A percentile compares a stretch with the other conserved stretches of the same genome.
Conservation (phyloP, 2,329 filamentous ascomycete species). For the Diaporthe helianthi region DNA sequence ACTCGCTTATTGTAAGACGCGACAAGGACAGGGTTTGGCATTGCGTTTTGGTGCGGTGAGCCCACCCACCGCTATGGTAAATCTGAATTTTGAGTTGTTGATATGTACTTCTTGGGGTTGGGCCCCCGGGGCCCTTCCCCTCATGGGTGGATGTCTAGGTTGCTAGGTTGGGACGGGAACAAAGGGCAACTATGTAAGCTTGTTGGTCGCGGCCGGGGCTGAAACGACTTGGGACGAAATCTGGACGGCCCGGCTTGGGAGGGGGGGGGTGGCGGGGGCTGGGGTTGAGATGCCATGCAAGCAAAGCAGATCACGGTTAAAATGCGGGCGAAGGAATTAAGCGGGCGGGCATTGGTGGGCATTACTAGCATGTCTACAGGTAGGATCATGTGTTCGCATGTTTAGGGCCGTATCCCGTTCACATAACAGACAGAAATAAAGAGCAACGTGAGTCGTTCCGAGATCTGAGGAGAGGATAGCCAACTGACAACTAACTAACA, state of each 20-base stretch:
- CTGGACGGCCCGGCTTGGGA: neutral
- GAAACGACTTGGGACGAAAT: conserved; percentile 25
- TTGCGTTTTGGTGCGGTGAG: neutral
- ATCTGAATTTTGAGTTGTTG: neutral
- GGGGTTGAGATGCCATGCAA: neutral
- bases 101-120: neutral
- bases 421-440: neutral
- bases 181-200: conserved; percentile 1
- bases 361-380: neutral
- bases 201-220: conserved; percentile 25
- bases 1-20: conserved; percentile 20
- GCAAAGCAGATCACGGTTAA: conserved; percentile 3
- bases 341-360: neutral
- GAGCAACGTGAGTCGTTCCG: neutral
- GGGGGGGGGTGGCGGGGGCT: neutral
- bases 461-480: neutral
- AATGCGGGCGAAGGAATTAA: neutral
- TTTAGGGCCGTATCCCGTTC: neutral
- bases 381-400: too few species aligned
- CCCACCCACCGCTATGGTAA: conserved; percentile 16
- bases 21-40: conserved; percentile 11
- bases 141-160: neutral
- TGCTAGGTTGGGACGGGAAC: neutral
- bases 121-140: neutral
- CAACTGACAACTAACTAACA: neutral